phyloP scores from a whole-genome alignment of 73 alveolate genomes.

The Effrenium voratum region DNA sequence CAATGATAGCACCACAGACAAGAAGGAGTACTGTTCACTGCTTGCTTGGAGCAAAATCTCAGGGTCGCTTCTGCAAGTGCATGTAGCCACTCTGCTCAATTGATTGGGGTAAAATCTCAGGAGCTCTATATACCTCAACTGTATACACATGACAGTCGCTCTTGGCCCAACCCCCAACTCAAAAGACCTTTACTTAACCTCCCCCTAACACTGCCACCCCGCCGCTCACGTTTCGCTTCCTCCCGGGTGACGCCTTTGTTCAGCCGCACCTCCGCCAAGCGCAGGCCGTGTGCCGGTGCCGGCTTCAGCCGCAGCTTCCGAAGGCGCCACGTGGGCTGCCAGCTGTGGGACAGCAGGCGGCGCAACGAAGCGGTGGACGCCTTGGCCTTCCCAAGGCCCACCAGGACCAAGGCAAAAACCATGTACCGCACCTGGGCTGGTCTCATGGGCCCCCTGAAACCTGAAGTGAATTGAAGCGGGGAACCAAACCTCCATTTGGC shows the following conservation, averaged over 20 bases:
- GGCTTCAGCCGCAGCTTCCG: neutral
- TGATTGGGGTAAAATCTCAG: neutral
- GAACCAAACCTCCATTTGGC: neutral
- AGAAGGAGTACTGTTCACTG: no score
- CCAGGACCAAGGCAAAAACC: conserved; percentile 17
- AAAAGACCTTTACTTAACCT: no score
- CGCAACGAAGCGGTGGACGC: neutral
- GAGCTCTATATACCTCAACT: neutral
- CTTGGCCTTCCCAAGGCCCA: neutral
- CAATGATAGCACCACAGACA: no score
- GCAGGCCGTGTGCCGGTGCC: conserved; percentile 42
- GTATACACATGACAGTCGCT: neutral
- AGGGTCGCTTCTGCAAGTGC: neutral
- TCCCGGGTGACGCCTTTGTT: neutral
- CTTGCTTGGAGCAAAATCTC: no score
- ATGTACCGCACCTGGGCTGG: neutral
- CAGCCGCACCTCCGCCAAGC: conserved; percentile 16
- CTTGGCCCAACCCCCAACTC: neutral
- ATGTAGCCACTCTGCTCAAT: neutral
- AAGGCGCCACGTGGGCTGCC: neutral
- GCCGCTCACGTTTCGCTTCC: neutral
- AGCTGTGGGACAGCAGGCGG: neutral
- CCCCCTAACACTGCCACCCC: no score
- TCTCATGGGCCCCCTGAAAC: neutral
- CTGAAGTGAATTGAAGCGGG: no score